These are phyloP conservation scores for Camellia japonica DNA, from an alignment of 148 eudicot genomes.

Conservation along the genomic window DNA sequence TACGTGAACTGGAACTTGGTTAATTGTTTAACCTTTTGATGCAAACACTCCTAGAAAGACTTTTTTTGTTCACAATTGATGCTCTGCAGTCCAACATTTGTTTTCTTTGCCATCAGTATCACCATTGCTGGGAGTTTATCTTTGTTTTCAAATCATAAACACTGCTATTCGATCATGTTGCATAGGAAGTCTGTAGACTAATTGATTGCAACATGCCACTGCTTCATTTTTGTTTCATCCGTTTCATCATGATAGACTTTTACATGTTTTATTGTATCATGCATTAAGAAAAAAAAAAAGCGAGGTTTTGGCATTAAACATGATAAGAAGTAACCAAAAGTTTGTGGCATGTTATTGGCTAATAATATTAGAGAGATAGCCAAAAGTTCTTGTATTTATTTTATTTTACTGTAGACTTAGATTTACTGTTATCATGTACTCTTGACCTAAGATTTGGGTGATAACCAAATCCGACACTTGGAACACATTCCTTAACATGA, in stretches of 20 bases:
- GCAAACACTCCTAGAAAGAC: no score
- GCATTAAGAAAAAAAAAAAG: neutral
- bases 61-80: no score
- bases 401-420: no score
- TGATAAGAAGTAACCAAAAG: neutral
- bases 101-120: neutral
- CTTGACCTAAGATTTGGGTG: no score
- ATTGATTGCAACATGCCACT: neutral
- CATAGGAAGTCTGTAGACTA: neutral
- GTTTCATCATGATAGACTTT: neutral
- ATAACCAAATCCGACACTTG: no score
- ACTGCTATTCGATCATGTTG: neutral
- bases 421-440: no score
- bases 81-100: neutral
- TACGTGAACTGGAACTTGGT: no score
- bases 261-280: neutral
- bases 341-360: neutral
- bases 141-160: neutral
- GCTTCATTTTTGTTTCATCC: neutral
- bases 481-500: neutral
- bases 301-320: neutral
- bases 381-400: no score
- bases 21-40: no score
- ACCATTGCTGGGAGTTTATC: neutral
- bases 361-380: neutral